A percentile compares a stretch with the other conserved stretches of the same genome.
Conservation (phyloP, 192 early-diverging fungal species). For the Coemansia sp. region DNA sequence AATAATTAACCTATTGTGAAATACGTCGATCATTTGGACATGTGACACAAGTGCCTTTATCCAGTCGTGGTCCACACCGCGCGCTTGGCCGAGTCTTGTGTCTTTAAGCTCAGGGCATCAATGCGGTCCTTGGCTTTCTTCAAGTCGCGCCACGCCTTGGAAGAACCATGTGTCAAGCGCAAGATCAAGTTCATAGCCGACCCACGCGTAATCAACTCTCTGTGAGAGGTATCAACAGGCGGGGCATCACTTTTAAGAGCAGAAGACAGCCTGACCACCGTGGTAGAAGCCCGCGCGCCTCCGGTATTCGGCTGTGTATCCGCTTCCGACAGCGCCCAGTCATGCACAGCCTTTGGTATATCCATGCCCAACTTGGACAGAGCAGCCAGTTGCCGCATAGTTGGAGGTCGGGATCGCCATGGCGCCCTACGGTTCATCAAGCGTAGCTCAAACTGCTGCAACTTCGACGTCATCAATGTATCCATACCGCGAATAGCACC, state of each 20-base stretch:
- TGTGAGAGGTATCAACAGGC: neutral
- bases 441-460: constrained; percentile 10
- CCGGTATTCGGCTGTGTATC: neutral
- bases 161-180: constrained; percentile 58
- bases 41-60: neutral
- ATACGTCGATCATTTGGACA: neutral
- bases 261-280: neutral
- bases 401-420: constrained; percentile 61
- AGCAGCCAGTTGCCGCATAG: constrained; percentile 53
- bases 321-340: neutral
- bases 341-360: neutral
- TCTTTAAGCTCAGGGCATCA: neutral
- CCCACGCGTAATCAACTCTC: constrained; percentile 58
- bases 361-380: constrained; percentile 53
- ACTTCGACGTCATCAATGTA: constrained; percentile 53
- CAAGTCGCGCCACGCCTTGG: constrained; percentile 49
- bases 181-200: constrained; percentile 72
- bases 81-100: neutral
- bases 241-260: neutral
- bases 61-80: neutral
- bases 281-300: neutral
- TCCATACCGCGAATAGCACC: constrained; percentile 68
- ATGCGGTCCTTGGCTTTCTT: constrained; percentile 9
- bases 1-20: neutral
- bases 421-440: constrained; percentile 52